phyloP scores from a whole-genome alignment of 495 filamentous ascomycete genomes.

The Oidiodendron maius region DNA sequence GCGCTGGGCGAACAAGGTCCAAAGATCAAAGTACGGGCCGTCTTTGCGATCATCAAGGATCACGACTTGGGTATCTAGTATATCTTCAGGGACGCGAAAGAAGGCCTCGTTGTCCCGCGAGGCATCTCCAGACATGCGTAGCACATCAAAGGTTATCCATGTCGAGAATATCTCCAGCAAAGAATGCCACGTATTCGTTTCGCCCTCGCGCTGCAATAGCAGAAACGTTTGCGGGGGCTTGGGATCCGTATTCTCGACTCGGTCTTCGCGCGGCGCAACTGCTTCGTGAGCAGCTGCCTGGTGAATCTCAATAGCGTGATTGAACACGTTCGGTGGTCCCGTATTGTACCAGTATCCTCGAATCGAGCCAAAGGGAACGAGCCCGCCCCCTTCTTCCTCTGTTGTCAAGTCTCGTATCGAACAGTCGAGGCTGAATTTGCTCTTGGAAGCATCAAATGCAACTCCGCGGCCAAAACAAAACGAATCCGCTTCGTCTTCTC shows the following conservation, averaged over 20 bases:
- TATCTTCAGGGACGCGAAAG: not conserved
- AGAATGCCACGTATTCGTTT: slow-evolving; percentile 5
- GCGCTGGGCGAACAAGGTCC: not conserved
- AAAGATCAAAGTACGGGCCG: slow-evolving; percentile 6
- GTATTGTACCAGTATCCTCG: slow-evolving; percentile 1
- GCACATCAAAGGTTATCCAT: slow-evolving; percentile 3
- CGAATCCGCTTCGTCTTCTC: not conserved
- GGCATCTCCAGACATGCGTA: not conserved
- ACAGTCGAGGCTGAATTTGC: not conserved
- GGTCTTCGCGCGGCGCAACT: too few relatives aligned
- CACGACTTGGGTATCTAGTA: not conserved
- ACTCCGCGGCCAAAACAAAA: not conserved
- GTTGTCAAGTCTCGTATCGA: not conserved
- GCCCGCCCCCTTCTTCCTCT: not conserved
- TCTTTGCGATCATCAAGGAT: not conserved
- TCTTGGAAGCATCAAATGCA: not conserved
- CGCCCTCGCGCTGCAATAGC: slow-evolving; percentile 1
- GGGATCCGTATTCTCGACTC: too few relatives aligned
- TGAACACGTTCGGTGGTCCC: not conserved
- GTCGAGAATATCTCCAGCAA: slow-evolving; percentile 5
- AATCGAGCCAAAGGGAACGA: not conserved
- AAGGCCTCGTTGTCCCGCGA: not conserved
- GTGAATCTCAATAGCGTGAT: not conserved
- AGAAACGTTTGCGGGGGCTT: not conserved
- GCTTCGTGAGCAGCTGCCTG: too few relatives aligned